Evolutionary conservation across 345 rosid species (phyloP).

Genomic region (Xanthoceras sorbifolium): DNA sequence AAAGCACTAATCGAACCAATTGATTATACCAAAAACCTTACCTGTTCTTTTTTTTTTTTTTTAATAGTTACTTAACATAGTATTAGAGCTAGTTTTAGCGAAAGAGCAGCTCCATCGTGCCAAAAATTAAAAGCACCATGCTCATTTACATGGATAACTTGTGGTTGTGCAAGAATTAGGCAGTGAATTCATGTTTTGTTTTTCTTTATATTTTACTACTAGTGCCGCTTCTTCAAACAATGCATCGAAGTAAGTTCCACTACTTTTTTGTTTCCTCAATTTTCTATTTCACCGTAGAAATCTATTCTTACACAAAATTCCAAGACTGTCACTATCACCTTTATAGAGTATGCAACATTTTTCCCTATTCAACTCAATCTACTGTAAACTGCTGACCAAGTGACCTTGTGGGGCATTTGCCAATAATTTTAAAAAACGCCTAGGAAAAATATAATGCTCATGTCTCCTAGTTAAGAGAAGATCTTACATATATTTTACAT

Average conservation of each 20-base stretch:
- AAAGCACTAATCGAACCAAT: not conserved
- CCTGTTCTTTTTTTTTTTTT: too few relatives aligned
- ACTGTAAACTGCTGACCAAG: constrained; percentile 17
- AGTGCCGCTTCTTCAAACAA: not conserved
- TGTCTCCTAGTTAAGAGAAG: not conserved
- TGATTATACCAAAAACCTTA: not conserved
- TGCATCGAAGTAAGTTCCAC: not conserved
- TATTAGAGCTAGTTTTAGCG: not conserved
- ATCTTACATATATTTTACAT: not conserved
- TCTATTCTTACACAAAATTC: not conserved
- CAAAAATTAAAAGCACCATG: too few relatives aligned
- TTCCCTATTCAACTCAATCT: constrained; percentile 1
- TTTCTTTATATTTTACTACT: not conserved
- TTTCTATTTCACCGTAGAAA: constrained; percentile 1
- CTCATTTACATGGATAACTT: not conserved
- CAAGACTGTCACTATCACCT: constrained; percentile 1
- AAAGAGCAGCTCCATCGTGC: not conserved
- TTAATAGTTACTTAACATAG: not conserved
- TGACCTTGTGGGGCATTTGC: constrained; percentile 14
- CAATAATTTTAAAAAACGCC: constrained; percentile 4
- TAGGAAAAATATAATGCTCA: not conserved
- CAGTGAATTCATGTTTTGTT: too few relatives aligned
- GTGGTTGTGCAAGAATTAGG: too few relatives aligned
- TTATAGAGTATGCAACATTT: not conserved
- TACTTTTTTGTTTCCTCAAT: not conserved